Evolutionary conservation across 352 stramenopile genomes (phyloP), one percentile per base, ranked within the genome.

Genomic region (Globisporangium spiculum): DNA sequence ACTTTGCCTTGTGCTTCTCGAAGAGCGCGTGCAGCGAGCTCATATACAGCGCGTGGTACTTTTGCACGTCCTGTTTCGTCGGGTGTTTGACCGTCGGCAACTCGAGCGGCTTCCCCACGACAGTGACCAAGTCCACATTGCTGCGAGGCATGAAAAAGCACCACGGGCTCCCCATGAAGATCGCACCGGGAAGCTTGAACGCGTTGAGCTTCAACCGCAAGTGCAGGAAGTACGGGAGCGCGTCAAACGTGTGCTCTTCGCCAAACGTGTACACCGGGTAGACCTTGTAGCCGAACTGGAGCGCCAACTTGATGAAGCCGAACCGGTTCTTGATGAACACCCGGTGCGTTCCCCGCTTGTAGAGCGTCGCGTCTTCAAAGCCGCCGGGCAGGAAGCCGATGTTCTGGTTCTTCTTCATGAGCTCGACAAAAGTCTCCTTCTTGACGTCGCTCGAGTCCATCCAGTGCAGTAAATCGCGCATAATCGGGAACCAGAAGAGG

Each of bases 281-380:
- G 34, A 98, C 75, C 87, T 75, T 88, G 78, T 97, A 97, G 46
- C 94, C 94, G 72, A 94, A 78, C 77, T 98, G 86, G 7, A 98
- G 77, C 41, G 84, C 93, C 46, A 98, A 74, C 69, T 97, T 97
- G 71, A 99, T 89, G 75, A 99, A 98, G 3, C 96, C 96, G 53
- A 91, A 92, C 10, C 94, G 83, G 38, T 90, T 87, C 63, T 97
- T 91, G 60, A 99, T 76, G 63, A 90, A 98, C 27, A 98, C 84
- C 60, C 94, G 88, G 74, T 98, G 94, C 48, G 83, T 79, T 1
- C 80, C 80, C 10, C 80, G 79, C 46, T 82, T 73, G 60, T 84
- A 97, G 12, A 98, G 69, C 18, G 95, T 98, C 9, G 93, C 94
- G 77, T 98, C 96, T 73, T 99, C 92, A 68, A 98, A 98, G 10